phyloP scores from a whole-genome alignment of 108 stramenopile species.

The Nitzschia sp. region DNA sequence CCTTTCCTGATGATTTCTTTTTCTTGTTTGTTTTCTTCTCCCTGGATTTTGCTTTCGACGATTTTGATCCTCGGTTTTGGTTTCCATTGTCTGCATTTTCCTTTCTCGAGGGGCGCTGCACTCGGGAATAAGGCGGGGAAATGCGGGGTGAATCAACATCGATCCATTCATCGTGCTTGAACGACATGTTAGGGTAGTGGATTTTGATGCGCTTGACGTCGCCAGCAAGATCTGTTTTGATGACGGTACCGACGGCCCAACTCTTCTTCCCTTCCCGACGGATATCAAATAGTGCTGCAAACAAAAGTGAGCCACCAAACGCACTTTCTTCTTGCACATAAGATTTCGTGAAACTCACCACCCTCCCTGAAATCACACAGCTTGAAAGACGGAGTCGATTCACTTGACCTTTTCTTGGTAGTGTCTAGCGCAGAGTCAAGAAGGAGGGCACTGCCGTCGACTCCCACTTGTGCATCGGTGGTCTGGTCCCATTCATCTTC shows the following conservation, averaged over 20 bases:
- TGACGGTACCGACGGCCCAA: conserved; percentile 60
- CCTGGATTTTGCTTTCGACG: neutral
- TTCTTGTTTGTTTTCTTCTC: neutral
- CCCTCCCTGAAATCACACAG: conserved; percentile 19
- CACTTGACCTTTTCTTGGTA: neutral
- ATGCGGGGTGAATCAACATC: conserved; percentile 69
- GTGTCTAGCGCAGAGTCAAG: neutral
- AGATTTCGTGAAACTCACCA: conserved; percentile 12
- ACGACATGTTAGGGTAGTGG: conserved; percentile 57
- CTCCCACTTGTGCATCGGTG: conserved; percentile 34
- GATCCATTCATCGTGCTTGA: conserved; percentile 73
- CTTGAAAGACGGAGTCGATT: conserved; percentile 1
- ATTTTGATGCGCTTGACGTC: conserved; percentile 64
- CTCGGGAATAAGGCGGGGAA: conserved; percentile 44
- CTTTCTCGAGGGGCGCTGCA: conserved; percentile 9
- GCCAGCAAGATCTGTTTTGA: conserved; percentile 60
- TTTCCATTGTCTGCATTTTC: neutral
- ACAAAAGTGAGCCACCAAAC: neutral
- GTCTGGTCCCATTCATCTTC: conserved; percentile 85
- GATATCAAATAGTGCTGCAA: conserved; percentile 78
- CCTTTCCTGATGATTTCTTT: neutral
- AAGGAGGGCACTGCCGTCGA: conserved; percentile 22
- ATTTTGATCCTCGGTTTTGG: neutral
- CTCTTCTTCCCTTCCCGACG: conserved; percentile 56
- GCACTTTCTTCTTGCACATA: neutral